Conservation (phyloP, 306 rosid species). For the Carpinus fangiana region DNA sequence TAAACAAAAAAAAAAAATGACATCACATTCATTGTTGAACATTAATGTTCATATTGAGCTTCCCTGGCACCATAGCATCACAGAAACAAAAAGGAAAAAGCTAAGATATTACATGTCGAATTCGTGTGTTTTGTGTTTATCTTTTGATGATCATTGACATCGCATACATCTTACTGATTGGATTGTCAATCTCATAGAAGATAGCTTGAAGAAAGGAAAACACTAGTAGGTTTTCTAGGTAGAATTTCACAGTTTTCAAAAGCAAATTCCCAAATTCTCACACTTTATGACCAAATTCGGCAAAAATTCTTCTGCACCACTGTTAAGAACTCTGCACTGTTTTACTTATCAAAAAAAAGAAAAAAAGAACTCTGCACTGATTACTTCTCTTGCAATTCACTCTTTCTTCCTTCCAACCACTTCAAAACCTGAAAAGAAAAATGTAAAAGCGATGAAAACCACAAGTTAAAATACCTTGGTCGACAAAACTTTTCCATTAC, state of each 20-base stretch:
- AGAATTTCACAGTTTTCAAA: conserved; percentile 40
- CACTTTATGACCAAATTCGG: conserved; percentile 60
- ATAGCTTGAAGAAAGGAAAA: conserved; percentile 47
- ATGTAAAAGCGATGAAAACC: conserved; percentile 7
- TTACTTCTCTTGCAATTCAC: conserved; percentile 88
- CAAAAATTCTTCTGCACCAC: conserved; percentile 54
- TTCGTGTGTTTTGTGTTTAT: background rate
- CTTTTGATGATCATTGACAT: background rate
- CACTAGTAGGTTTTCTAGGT: conserved; percentile 24
- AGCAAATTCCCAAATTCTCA: conserved; percentile 70
- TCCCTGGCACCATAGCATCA: no score
- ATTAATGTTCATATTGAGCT: background rate
- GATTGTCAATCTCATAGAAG: conserved; percentile 18
- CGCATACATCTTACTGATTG: conserved; percentile 5
- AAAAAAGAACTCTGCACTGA: conserved; percentile 20
- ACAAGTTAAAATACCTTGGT: background rate
- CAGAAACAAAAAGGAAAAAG: background rate
- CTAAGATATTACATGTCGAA: background rate
- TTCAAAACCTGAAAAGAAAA: conserved; percentile 27
- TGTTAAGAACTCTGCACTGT: conserved; percentile 35
- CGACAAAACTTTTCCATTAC: background rate
- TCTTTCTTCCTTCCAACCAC: conserved; percentile 77
- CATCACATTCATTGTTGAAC: background rate
- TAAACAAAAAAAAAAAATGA: background rate
- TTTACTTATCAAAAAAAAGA: no score